Base-by-base conservation (phyloP, 1,139 yeast species). In the Wickerhamomyces sp. region DNA sequence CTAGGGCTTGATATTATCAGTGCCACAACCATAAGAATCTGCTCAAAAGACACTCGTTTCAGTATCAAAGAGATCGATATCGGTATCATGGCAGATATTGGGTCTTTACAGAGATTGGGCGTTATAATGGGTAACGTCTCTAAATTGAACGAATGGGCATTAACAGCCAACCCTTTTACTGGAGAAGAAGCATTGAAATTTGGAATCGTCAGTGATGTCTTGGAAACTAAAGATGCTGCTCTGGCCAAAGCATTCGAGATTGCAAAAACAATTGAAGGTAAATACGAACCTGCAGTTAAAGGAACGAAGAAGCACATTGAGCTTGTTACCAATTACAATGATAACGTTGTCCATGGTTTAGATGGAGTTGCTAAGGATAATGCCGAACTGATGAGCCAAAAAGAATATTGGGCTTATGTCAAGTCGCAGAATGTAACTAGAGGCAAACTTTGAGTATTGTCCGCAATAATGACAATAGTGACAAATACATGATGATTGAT, bases 71-170 rank as follows among this genome's bases (percentile, higher is more conserved):
- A 86, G 63, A 80, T 84, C 51, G 79, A 78, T 51, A 72, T 86
- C 46, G 95, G 94, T 6, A 74, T 86, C 63, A 76, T 88, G 31
- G 91, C 95, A 3, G 95, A 86, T 61, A 84, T 86, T 55, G 95
- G 95, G 10, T 73, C 87, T 1, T 69, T 85, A 51, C 93, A 86
- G 65, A 72, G 94, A 60, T 60, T 84, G 48, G 85, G 89, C 7
- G 60, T 63, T 27, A 46, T 81, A 2, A 75, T 76, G 27, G 76
- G 75, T 45, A 84, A 82, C 61, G 66, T 70, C 34, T 81, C 89
- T 10, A 72, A 78, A 68, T 65, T 84, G 53, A 74, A 75, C 61
- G 86, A 84, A 53, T 66, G 79, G 46, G 79, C 85, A 2, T 72
- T 80, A 54, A 81, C 90, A 1, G 94, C 86, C 8, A 76, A 76